Conservation (phyloP, 2,329 filamentous ascomycete genomes). For the Microsporum canis region DNA sequence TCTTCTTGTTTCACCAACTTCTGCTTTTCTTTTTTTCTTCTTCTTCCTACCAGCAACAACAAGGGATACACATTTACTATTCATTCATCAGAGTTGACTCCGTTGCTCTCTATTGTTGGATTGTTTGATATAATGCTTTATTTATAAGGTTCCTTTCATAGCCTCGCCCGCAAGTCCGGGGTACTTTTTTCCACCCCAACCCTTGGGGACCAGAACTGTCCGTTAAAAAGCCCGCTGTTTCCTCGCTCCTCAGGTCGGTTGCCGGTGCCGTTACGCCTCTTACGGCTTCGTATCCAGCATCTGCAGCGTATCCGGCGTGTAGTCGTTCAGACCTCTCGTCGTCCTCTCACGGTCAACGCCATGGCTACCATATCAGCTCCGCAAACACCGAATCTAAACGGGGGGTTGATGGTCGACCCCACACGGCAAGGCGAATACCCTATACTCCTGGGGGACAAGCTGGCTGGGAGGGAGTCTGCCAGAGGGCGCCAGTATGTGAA, state of each 20-base stretch:
- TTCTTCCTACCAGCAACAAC: not conserved
- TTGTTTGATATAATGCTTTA: constrained; percentile 2
- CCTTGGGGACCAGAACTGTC: not conserved
- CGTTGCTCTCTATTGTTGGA: not conserved
- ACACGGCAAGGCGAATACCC: constrained; percentile 38
- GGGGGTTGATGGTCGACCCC: constrained; percentile 30
- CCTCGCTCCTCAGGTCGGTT: not conserved
- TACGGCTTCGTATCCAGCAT: not conserved
- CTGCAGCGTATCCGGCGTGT: not conserved
- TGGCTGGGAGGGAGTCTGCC: constrained; percentile 23
- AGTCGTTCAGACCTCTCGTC: not conserved
- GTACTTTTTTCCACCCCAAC: not conserved
- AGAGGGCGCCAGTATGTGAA: constrained; percentile 25
- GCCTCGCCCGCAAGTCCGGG: not conserved
- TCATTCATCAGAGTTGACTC: not conserved
- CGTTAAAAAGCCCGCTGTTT: not conserved
- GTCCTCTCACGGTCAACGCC: not conserved
- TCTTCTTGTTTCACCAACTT: constrained; percentile 9
- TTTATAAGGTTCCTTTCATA: not conserved
- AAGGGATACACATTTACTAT: not conserved
- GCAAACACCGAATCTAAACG: constrained; percentile 19
- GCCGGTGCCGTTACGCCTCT: not conserved
- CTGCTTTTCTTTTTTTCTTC: not conserved
- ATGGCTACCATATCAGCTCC: constrained; percentile 11
- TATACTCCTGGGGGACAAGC: constrained; percentile 34